A percentile compares a stretch with the other conserved stretches of the same genome.
Evolutionary conservation across 305 asterid genomes (phyloP).

Genomic region (Fraxinus xanthoxyloides): DNA sequence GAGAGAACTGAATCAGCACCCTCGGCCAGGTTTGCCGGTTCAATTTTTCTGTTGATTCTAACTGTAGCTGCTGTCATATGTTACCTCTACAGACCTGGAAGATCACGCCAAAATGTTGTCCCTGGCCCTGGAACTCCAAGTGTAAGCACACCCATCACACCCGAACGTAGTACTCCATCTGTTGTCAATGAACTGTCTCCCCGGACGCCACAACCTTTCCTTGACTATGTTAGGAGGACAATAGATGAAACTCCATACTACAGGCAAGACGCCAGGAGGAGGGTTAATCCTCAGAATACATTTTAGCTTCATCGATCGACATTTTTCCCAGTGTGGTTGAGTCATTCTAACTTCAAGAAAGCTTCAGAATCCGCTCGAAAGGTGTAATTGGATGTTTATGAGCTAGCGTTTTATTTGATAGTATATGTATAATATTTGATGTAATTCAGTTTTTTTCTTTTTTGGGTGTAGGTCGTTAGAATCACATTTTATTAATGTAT

Average conservation of each 20-base stretch:
- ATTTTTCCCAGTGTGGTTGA: not conserved
- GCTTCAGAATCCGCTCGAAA: not conserved
- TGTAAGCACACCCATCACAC: slow-evolving; percentile 56
- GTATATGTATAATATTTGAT: slow-evolving; percentile 14
- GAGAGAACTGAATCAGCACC: slow-evolving; percentile 23
- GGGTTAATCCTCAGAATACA: slow-evolving; percentile 73
- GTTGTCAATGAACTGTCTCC: slow-evolving; percentile 59
- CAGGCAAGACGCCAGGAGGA: slow-evolving; percentile 75
- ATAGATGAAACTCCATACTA: slow-evolving; percentile 89
- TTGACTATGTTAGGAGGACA: slow-evolving; percentile 80
- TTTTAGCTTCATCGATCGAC: slow-evolving; percentile 34
- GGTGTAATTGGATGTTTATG: slow-evolving; percentile 18
- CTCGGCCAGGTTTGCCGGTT: slow-evolving; percentile 17
- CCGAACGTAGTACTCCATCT: slow-evolving; percentile 49
- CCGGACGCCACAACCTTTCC: slow-evolving; percentile 84
- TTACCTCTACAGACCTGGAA: slow-evolving; percentile 43
- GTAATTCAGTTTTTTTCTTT: slow-evolving; percentile 2
- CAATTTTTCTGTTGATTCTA: slow-evolving; percentile 30
- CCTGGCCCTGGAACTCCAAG: slow-evolving; percentile 28
- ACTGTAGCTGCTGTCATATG: slow-evolving; percentile 25
- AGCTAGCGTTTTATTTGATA: not conserved
- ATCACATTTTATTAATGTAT: not conserved
- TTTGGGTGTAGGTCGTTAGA: not conserved
- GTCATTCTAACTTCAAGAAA: not conserved
- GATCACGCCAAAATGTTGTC: slow-evolving; percentile 23